These are phyloP conservation scores for Helichrysum umbraculigerum DNA, from an alignment of 129 eudicot species.

Conservation along the genomic window DNA sequence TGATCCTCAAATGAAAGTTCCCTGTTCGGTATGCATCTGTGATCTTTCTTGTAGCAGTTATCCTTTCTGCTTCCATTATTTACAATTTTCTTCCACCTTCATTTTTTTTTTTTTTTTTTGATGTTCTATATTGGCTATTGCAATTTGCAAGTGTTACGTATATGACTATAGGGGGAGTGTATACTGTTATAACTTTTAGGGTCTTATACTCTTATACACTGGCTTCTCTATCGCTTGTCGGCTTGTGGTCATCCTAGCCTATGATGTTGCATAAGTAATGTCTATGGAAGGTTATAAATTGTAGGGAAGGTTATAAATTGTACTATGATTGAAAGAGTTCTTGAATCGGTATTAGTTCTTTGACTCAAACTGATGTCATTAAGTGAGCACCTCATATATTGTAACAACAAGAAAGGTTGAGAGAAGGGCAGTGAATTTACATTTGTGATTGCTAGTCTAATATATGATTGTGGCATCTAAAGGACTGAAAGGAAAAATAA, in stretches of 20 bases:
- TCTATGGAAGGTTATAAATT: neutral
- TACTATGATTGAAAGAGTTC: too few relatives aligned
- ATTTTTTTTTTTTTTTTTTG: neutral
- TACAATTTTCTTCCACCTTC: neutral
- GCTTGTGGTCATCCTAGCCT: neutral
- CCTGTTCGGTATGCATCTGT: constrained; percentile 74
- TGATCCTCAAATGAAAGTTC: constrained; percentile 88
- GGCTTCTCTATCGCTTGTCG: neutral
- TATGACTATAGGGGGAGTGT: neutral
- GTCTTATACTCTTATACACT: neutral
- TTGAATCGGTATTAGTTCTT: too few relatives aligned
- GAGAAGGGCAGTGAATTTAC: too few relatives aligned
- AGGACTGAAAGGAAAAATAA: too few relatives aligned
- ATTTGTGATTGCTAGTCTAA: too few relatives aligned
- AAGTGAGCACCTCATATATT: too few relatives aligned
- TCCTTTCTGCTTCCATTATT: neutral
- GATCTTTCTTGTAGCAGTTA: neutral
- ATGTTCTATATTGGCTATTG: neutral
- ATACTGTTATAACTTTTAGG: neutral
- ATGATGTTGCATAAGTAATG: neutral
- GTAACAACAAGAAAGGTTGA: too few relatives aligned
- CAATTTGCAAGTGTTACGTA: neutral
- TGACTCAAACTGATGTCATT: too few relatives aligned
- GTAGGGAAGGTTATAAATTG: neutral
- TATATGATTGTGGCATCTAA: too few relatives aligned